Percentiles rank a stretch among this genome's conserved stretches.
Conservation (phyloP, 192 early-diverging fungal genomes). For the Fimicolochytrium jonesii region DNA sequence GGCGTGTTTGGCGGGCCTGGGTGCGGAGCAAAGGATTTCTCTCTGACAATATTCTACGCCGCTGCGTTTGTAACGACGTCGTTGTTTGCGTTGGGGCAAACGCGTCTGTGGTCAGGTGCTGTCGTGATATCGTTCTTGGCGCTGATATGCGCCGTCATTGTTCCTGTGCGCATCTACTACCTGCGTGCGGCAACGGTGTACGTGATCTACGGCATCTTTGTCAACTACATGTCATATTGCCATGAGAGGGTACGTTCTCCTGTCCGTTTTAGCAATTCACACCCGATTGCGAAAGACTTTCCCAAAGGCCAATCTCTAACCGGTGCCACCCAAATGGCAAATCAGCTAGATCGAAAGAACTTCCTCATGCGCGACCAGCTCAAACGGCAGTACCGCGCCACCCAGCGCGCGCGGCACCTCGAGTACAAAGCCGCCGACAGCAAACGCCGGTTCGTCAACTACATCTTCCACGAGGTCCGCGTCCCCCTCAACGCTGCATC, state of each 20-base stretch:
- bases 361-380: conserved; percentile 26
- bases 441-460: conserved; percentile 25
- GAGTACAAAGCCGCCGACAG: conserved; percentile 27
- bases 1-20: conserved; percentile 10
- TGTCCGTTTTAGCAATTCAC: not conserved
- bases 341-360: conserved; percentile 14
- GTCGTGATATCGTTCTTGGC: not conserved
- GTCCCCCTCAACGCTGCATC: conserved; percentile 24
- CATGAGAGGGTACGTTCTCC: conserved; percentile 15
- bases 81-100: conserved; percentile 18
- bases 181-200: conserved; percentile 6
- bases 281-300: not conserved
- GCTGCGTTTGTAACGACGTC: conserved; percentile 1
- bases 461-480: conserved; percentile 29
- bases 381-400: conserved; percentile 21
- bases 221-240: conserved; percentile 18
- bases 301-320: not conserved
- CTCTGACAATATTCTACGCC: conserved; percentile 18
- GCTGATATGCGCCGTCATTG: not conserved
- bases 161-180: not conserved
- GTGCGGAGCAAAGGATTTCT: conserved; percentile 20
- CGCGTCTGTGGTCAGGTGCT: not conserved
- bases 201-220: conserved; percentile 6
- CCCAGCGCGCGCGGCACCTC: conserved; percentile 25
- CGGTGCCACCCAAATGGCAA: too few species aligned